Base-by-base conservation (phyloP, 2,329 filamentous ascomycete species). In the Diaporthe batatas region DNA sequence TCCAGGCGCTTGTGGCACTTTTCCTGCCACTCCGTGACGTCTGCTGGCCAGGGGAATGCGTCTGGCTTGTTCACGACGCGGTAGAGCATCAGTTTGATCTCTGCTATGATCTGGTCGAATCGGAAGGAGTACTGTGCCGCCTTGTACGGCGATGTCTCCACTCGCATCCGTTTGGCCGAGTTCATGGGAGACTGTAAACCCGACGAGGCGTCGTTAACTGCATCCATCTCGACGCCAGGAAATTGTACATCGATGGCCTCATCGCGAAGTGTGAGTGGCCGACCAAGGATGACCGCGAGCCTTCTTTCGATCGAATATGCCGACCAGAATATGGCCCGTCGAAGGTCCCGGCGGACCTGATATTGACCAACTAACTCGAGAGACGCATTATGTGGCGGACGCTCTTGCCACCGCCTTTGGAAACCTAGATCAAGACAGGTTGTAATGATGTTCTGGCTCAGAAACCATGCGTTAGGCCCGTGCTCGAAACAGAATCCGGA, bases 261-360 rank as follows among this genome's bases (percentile, higher is more conserved):
- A 44, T 79, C 78, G 12, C 76, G 73, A n/a, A 79, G 57, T n/a
- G 76, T 77, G 12, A 79, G 76, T 18, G 78, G 78, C 34, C 78
- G 76, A 1, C 78, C 78, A 23, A 79, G 74, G 11, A 76, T 64
- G 23, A 79, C 76, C 7, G 75, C 74, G 51, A 79, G 57, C 59
- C 74, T 78, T 16, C 78, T 76, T 49, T 79, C 78, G 36, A 79
- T 75, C 7, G 74, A 74, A 53, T 79, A 79, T 7, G 78, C 75
- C 44, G 76, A 78, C 78, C 78, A 79, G 65, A 79, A 79, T 64
- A 79, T 75, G 11, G 76, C 75, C 23, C 77, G 75, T 49, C 76
- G 77, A 18, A 79, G 73, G n/a, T 74, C 68, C 39, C 70, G 67
- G 44, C 75, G 64, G 68, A 73, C 53, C 54, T 57, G 36, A 14